Evolutionary conservation across 306 rosid species (phyloP), one percentile per base, ranked within the genome.

Genomic region (Sphenostylis stenocarpa): DNA sequence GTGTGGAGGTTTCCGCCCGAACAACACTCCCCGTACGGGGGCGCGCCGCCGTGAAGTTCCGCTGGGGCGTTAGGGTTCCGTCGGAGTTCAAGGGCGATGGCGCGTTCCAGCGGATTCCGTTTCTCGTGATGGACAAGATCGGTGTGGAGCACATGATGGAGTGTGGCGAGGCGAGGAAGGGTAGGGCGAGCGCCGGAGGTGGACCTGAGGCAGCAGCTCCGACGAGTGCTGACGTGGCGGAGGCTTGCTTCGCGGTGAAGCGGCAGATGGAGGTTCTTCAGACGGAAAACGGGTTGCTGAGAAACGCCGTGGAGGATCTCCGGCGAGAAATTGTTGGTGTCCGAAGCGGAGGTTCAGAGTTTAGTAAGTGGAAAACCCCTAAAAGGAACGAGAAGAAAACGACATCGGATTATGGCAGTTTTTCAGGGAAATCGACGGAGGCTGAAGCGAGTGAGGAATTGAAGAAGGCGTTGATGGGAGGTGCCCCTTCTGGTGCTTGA

Each of bases 1-100:
- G 97, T 8, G 67, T 80, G 77, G 90, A 95, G 68, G 86, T 95
- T 19, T 66, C 92, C 17, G 96, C 97, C 28, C 87, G 85, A 79
- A 95, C 97, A 8, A 43, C 84, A 12, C 6, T 92, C 24, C 97
- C 98, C 23, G 77, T 95, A 38, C 53, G 53, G 69, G 81, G 84
- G 0, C 84, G 82, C 5, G 92, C 88, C 2, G 91, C 79, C 53
- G 84, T 95, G 73, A 90, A 77, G 23, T 86, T 88, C 65, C 83
- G 97, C 43, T 95, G 98, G 97, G 98, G 96, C 0, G 88, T 92
- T 53, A 86, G 91, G 90, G 86, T 89, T 72, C 96, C 97, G 48
- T 80, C 90, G 20, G 96, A 88, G 76, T 1, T 74, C 51, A 86
- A 83, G 82, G 77, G 58, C 6, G 6, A 15, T 0, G 66, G 31